Conservation (phyloP, 2,329 filamentous ascomycete genomes). For the Erysiphe neolycopersici region DNA sequence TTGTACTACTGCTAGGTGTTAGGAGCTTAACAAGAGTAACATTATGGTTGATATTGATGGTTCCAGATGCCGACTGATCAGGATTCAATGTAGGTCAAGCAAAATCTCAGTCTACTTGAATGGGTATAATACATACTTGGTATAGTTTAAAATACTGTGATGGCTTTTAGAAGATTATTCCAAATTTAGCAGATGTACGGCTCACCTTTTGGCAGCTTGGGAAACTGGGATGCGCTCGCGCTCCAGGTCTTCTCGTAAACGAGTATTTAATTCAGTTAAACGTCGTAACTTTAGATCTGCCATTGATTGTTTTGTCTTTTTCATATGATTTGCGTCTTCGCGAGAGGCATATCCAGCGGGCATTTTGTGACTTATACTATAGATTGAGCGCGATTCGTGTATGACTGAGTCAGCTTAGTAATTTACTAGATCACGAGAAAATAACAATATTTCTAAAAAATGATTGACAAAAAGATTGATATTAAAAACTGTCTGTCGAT, state of each 20-base stretch:
- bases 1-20: conserved; percentile 31
- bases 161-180: neutral
- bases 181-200: conserved; percentile 16
- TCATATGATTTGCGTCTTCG: conserved; percentile 40
- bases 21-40: no score
- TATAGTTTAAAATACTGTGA: neutral
- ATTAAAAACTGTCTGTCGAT: no score
- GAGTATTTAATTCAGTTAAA: conserved; percentile 88
- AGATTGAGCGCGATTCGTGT: no score
- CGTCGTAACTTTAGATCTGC: conserved; percentile 91
- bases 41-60: no score
- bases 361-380: conserved; percentile 9
- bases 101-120: no score
- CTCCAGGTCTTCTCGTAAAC: conserved; percentile 84
- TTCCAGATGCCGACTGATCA: no score
- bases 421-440: no score
- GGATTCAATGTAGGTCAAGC: no score
- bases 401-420: no score
- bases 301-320: conserved; percentile 98
- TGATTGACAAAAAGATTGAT: no score
- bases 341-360: conserved; percentile 43
- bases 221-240: conserved; percentile 87
- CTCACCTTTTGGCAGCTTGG: conserved; percentile 73
- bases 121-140: neutral
- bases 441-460: no score